These are phyloP conservation scores for Mycocentrospora acerina DNA, from an alignment of 2,329 filamentous ascomycete genomes.

Conservation along the genomic window DNA sequence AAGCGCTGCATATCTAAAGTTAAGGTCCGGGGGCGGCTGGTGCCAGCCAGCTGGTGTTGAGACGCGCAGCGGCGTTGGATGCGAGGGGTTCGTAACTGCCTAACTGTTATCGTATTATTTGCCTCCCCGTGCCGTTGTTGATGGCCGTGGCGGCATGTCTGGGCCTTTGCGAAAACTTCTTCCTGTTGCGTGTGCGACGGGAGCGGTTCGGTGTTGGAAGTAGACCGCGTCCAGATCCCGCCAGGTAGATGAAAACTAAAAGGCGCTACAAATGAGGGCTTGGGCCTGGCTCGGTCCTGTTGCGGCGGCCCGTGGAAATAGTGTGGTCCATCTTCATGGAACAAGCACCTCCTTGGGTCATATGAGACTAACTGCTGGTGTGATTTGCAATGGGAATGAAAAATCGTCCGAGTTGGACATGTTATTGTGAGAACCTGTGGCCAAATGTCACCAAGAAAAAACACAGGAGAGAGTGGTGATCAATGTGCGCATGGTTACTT, in stretches of 20 bases:
- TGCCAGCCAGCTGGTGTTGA: constrained; percentile 17
- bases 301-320: neutral
- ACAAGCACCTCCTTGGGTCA: constrained; percentile 1
- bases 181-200: constrained; percentile 18
- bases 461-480: constrained; percentile 2
- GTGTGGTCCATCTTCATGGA: neutral
- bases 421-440: constrained; percentile 14
- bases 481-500: constrained; percentile 18
- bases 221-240: constrained; percentile 13
- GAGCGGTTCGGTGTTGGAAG: constrained; percentile 11
- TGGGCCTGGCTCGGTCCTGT: constrained; percentile 7
- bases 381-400: constrained; percentile 3
- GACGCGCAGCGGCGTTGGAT: constrained; percentile 15
- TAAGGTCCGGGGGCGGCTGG: constrained; percentile 14
- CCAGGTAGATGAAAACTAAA: constrained; percentile 3
- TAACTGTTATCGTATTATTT: constrained; percentile 2
- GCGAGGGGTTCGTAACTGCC: constrained; percentile 12
- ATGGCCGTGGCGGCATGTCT: constrained; percentile 13
- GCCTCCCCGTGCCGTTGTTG: constrained; percentile 8
- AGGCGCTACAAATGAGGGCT: constrained; percentile 1
- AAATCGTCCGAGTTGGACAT: constrained; percentile 8
- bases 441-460: constrained; percentile 9
- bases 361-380: constrained; percentile 4
- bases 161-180: constrained; percentile 25
- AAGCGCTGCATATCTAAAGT: constrained; percentile 17